Evolutionary conservation across 1,284 basidiomycete genomes (phyloP), one percentile per base, ranked within the genome.

Genomic region (Trametes hirsuta): DNA sequence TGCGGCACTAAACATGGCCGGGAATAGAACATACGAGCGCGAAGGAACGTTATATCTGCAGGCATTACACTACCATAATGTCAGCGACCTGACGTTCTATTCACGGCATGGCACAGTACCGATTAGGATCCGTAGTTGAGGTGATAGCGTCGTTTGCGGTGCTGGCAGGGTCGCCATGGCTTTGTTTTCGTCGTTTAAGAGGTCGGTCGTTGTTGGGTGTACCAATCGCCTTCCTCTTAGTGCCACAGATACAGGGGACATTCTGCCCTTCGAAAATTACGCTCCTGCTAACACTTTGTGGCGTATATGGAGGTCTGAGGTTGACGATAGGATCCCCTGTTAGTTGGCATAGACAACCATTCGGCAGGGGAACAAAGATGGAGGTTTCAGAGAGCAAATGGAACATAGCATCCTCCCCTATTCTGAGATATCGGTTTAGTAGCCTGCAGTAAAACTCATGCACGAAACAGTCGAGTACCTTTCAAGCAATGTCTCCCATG

Each of bases 301-400:
- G 18, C 9, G 55, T 3, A 39, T 45, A 18, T 4, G 75, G 75
- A n/a, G 76, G 76, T 4, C 70, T 69, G 14, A 80, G 63, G 55
- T 84, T 78, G 15, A 86, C 76, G 10, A 95, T 69, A 2, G 89
- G 86, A 36, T 81, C 77, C 2, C 94, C 94, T 0, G 87, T 85
- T 59, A 95, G 72, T 72, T 96, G 94, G 62, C 88, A 90, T 14
- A 90, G 81, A 68, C 91, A 95, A n/a, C 83, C 85, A 65, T 94
- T 93, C 0, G 88, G 85, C 6, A 96, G 71, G 1, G 87, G 76
- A 12, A 87, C 70, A 69, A 95, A 96, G 24, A 94, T 68, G 14
- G 84, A 88, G 0, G 90, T 88, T 55, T 86, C 80, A 1, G 85
- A 82, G 14, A 96, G 80, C 6, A 96, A 78, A 71, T 93, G 87